These are phyloP conservation scores for Pseudocercospora musae DNA, from an alignment of 2,329 filamentous ascomycete species.

Conservation along the genomic window DNA sequence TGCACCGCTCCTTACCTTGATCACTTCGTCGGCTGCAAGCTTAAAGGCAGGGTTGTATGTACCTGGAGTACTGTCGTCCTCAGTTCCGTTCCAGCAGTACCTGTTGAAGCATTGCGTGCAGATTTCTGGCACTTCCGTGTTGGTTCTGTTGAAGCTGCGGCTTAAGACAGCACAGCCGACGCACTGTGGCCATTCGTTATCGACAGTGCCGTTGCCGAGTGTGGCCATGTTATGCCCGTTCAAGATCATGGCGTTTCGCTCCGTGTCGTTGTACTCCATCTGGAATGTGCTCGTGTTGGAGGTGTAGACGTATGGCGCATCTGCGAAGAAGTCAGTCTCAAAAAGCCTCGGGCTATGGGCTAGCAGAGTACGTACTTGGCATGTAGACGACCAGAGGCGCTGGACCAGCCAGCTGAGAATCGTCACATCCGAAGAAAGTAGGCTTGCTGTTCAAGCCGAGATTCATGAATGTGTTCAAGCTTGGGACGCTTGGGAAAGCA, in stretches of 20 bases:
- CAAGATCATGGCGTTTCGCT: constrained; percentile 75
- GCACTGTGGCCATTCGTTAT: constrained; percentile 74
- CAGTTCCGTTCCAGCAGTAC: constrained; percentile 93
- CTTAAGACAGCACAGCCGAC: constrained; percentile 83
- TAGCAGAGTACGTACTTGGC: constrained; percentile 51
- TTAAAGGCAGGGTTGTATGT: constrained; percentile 31
- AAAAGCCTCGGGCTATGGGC: not conserved
- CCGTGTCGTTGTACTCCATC: constrained; percentile 57
- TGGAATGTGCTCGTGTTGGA: constrained; percentile 81
- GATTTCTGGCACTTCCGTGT: constrained; percentile 63
- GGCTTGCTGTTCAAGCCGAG: constrained; percentile 69
- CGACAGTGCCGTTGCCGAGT: constrained; percentile 73
- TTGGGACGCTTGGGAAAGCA: constrained; percentile 68
- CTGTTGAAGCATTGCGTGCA: constrained; percentile 72
- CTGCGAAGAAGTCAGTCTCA: not conserved
- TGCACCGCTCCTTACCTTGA: constrained; percentile 18
- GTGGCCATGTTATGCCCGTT: constrained; percentile 87
- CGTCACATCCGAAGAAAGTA: constrained; percentile 73
- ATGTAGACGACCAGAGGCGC: constrained; percentile 80
- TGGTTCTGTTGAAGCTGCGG: constrained; percentile 70
- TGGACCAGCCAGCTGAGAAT: constrained; percentile 57
- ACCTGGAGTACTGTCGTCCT: constrained; percentile 33
- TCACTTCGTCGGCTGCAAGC: constrained; percentile 12
- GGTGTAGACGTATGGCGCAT: constrained; percentile 58
- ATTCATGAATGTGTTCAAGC: constrained; percentile 74